phyloP scores from a whole-genome alignment of 768 basidiomycete genomes.

The Mycena capillaripes region DNA sequence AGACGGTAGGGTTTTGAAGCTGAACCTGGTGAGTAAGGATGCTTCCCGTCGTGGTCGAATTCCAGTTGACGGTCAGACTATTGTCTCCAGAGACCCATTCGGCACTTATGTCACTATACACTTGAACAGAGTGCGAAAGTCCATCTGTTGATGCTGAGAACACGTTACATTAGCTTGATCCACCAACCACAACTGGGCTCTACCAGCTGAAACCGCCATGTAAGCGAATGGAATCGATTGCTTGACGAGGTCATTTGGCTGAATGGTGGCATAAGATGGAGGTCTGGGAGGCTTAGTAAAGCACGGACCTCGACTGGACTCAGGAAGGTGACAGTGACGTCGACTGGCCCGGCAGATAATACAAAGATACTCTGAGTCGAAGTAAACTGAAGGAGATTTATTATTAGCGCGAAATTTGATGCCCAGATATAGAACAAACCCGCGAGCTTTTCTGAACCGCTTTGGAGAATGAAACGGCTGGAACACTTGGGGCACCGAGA shows the following conservation, averaged over 20 bases:
- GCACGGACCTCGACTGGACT: slow-evolving; percentile 74
- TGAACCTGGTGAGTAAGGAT: slow-evolving; percentile 73
- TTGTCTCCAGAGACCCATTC: slow-evolving; percentile 68
- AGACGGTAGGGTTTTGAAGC: slow-evolving; percentile 57
- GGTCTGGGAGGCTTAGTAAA: slow-evolving; percentile 45
- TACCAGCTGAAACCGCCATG: slow-evolving; percentile 53
- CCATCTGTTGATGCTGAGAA: slow-evolving; percentile 63
- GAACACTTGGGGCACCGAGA: slow-evolving; percentile 66
- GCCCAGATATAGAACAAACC: slow-evolving; percentile 52
- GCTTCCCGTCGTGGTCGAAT: slow-evolving; percentile 55
- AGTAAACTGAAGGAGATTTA: slow-evolving; percentile 64
- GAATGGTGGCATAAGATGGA: no score
- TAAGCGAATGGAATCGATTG: slow-evolving; percentile 76
- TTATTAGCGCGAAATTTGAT: background rate
- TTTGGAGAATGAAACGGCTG: slow-evolving; percentile 57
- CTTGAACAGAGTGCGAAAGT: slow-evolving; percentile 61
- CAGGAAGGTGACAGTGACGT: slow-evolving; percentile 72
- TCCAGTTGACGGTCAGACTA: slow-evolving; percentile 68
- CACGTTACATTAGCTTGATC: background rate
- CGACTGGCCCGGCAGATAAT: slow-evolving; percentile 73
- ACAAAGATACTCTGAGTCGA: slow-evolving; percentile 76
- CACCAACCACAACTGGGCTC: background rate
- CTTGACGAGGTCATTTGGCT: slow-evolving; percentile 72
- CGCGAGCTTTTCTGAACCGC: slow-evolving; percentile 70
- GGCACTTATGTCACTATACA: slow-evolving; percentile 73